Conservation (phyloP, 2,329 filamentous ascomycete species). For the Ophiostoma angusticollis region DNA sequence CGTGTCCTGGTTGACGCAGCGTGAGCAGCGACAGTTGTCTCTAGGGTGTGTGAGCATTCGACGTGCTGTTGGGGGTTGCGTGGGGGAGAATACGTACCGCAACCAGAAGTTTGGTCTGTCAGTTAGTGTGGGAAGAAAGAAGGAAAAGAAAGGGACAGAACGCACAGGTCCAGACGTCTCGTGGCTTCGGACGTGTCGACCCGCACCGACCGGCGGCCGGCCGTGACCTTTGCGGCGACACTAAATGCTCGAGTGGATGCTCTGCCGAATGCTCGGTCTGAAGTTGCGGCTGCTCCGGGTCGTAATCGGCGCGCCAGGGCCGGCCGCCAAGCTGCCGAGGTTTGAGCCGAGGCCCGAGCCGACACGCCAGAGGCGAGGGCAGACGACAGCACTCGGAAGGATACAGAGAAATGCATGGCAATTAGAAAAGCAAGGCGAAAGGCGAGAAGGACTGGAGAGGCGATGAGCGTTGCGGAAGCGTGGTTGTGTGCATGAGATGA, state of each 20-base stretch:
- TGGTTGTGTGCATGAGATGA: too few relatives aligned
- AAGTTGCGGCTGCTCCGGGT: too few relatives aligned
- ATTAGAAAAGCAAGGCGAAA: too few relatives aligned
- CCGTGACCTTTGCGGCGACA: constrained; percentile 6
- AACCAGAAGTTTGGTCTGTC: constrained; percentile 16
- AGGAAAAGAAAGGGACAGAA: background rate
- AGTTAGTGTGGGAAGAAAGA: background rate
- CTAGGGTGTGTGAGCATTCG: too few relatives aligned
- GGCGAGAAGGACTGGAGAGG: too few relatives aligned
- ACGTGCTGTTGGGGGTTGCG: background rate
- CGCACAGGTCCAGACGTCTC: constrained; percentile 9
- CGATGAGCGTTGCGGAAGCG: too few relatives aligned
- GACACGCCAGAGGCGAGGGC: too few relatives aligned
- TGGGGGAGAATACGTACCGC: constrained; percentile 5
- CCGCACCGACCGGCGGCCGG: constrained; percentile 7
- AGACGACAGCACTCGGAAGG: too few relatives aligned
- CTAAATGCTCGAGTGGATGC: background rate
- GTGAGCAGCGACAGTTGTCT: constrained; percentile 58
- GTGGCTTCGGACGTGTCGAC: constrained; percentile 15
- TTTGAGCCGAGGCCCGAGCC: too few relatives aligned
- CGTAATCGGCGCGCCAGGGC: background rate
- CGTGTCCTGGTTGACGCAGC: constrained; percentile 57
- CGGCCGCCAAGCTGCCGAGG: too few relatives aligned
- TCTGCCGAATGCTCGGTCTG: background rate
- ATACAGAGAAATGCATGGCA: too few relatives aligned